phyloP scores from a whole-genome alignment of 148 eudicot species.

The Hydrangea macrophylla region DNA sequence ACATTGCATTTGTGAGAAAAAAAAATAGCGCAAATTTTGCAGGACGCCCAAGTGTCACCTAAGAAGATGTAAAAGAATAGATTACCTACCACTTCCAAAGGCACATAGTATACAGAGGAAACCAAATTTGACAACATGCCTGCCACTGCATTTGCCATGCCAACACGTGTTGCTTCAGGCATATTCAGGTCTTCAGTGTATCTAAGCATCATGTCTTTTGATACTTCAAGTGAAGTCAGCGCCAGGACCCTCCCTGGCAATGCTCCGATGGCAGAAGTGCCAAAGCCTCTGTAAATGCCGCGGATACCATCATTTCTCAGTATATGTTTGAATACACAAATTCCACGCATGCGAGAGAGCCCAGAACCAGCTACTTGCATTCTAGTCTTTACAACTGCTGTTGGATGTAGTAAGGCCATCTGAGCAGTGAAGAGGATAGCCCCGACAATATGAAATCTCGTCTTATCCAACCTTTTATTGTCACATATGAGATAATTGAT shows the following conservation, averaged over 20 bases:
- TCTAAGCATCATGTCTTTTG: constrained; percentile 60
- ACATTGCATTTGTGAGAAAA: neutral
- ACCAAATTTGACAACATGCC: constrained; percentile 74
- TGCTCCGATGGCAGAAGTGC: constrained; percentile 69
- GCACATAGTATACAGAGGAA: constrained; percentile 69
- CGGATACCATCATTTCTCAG: constrained; percentile 57
- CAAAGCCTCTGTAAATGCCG: constrained; percentile 77
- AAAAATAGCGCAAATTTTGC: neutral
- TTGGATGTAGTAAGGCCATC: constrained; percentile 62
- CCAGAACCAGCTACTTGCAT: constrained; percentile 68
- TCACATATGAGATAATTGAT: neutral
- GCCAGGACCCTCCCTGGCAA: constrained; percentile 69
- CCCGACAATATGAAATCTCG: constrained; percentile 66
- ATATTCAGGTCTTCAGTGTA: constrained; percentile 48
- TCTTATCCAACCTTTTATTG: constrained; percentile 83
- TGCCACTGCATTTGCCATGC: constrained; percentile 70
- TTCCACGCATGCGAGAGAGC: constrained; percentile 40
- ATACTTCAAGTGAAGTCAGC: constrained; percentile 66
- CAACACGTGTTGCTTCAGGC: constrained; percentile 67
- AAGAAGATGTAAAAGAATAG: neutral
- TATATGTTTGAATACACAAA: constrained; percentile 47
- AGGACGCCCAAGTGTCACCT: neutral
- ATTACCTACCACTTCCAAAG: constrained; percentile 75
- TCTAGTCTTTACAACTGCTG: constrained; percentile 72
- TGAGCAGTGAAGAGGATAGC: constrained; percentile 69